phyloP scores from a whole-genome alignment of 495 filamentous ascomycete genomes.

The Penicillium parvum region DNA sequence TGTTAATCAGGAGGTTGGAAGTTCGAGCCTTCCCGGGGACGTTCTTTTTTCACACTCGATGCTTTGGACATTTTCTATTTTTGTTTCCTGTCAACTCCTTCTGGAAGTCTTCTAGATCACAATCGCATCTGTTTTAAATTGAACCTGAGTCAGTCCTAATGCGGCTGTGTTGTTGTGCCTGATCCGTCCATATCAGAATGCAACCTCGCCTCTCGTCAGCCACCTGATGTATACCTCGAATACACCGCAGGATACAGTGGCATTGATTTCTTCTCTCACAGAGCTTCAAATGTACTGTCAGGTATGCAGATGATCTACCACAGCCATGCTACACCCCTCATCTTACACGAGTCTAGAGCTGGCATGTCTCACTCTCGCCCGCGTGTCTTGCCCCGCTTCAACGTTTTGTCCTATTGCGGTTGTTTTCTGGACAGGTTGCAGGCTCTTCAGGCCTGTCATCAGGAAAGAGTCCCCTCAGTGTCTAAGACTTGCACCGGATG shows the following conservation, averaged over 20 bases:
- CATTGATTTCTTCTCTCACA: neutral
- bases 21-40: constrained; percentile 45
- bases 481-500: constrained; percentile 22
- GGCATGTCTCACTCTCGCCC: constrained; percentile 12
- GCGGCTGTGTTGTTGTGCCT: neutral
- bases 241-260: constrained; percentile 1
- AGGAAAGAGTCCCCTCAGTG: constrained; percentile 4
- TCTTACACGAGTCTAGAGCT: constrained; percentile 1
- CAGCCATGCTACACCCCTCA: constrained; percentile 3
- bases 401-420: constrained; percentile 6
- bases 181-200: constrained; percentile 10
- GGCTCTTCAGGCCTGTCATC: neutral
- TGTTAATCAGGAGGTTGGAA: constrained; percentile 50
- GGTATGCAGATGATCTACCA: constrained; percentile 11
- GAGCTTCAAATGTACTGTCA: neutral
- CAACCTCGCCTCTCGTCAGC: constrained; percentile 11
- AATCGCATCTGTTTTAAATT: neutral
- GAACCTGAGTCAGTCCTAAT: constrained; percentile 3
- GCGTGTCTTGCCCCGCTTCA: constrained; percentile 1
- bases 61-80: neutral
- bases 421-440: neutral
- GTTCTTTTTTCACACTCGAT: constrained; percentile 14
- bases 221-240: neutral
- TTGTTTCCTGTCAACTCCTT: neutral
- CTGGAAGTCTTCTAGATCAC: too few species aligned